Evolutionary conservation across 768 basidiomycete species (phyloP).

Genomic region (Kondoa subrosea): DNA sequence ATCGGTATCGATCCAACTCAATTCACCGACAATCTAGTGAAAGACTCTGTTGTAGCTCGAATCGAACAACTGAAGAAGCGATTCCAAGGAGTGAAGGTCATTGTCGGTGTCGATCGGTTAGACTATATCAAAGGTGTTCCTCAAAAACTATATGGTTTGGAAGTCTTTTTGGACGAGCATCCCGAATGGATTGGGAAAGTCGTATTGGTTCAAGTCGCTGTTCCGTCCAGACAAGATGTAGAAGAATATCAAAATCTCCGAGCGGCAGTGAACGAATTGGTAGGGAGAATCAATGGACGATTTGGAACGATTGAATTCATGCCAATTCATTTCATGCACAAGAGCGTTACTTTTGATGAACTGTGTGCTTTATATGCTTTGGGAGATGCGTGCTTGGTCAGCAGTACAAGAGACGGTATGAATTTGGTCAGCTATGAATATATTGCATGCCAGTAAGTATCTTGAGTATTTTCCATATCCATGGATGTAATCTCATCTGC

Average conservation of each 20-base stretch:
- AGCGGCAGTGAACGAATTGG: conserved; percentile 88
- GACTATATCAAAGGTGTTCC: conserved; percentile 99
- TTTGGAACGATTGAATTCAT: conserved; percentile 99
- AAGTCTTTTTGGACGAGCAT: conserved; percentile 89
- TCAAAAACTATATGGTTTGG: conserved; percentile 89
- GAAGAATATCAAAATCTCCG: conserved; percentile 98
- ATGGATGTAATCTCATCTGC: neutral
- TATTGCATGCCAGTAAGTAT: conserved; percentile 61
- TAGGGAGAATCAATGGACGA: conserved; percentile 93
- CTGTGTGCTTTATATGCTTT: conserved; percentile 94
- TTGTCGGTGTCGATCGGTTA: conserved; percentile 92
- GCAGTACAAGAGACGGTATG: conserved; percentile 94
- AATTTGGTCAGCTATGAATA: conserved; percentile 99
- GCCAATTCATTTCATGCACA: conserved; percentile 99
- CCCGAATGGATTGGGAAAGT: conserved; percentile 99
- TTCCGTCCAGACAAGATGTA: conserved; percentile 92
- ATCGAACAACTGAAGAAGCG: conserved; percentile 67
- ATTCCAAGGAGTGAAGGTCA: conserved; percentile 86
- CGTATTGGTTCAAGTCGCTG: conserved; percentile 88
- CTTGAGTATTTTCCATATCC: neutral
- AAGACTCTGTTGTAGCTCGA: conserved; percentile 61
- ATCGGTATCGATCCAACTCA: conserved; percentile 93
- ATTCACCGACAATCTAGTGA: conserved; percentile 70
- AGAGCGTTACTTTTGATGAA: conserved; percentile 78
- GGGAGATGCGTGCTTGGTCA: conserved; percentile 88